These are phyloP conservation scores for Fusarium sterilihyphosum DNA, from an alignment of 2,329 filamentous ascomycete genomes.

Conservation along the genomic window DNA sequence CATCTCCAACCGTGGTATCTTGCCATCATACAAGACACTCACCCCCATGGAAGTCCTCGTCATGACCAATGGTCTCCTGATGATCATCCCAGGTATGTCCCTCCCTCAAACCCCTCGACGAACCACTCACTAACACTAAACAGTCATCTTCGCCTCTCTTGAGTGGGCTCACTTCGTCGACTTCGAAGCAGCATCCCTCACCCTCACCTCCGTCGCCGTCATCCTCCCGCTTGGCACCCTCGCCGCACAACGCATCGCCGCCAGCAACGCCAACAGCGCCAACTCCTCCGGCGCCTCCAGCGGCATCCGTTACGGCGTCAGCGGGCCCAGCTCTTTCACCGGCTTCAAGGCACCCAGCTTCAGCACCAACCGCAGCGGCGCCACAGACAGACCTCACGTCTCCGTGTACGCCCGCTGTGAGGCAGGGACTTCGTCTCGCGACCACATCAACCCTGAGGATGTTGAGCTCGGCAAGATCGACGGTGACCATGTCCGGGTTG, in stretches of 20 bases:
- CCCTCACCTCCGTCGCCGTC: conserved; percentile 60
- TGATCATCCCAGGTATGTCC: conserved; percentile 63
- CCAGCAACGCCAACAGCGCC: conserved; percentile 38
- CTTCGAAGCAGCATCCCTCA: conserved; percentile 62
- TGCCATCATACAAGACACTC: conserved; percentile 54
- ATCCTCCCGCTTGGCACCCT: conserved; percentile 64
- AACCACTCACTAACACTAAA: background rate
- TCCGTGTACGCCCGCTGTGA: conserved; percentile 43
- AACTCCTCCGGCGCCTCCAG: conserved; percentile 31
- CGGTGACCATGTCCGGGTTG: conserved; percentile 42
- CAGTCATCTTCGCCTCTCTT: conserved; percentile 63
- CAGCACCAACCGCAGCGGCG: conserved; percentile 21
- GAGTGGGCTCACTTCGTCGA: conserved; percentile 54
- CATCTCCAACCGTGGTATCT: conserved; percentile 56
- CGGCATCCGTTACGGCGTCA: conserved; percentile 23
- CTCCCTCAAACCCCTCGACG: background rate
- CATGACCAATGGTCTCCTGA: conserved; percentile 65
- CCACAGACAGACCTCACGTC: conserved; percentile 25
- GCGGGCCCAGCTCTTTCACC: conserved; percentile 21
- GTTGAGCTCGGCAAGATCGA: conserved; percentile 48
- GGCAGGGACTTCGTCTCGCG: conserved; percentile 20
- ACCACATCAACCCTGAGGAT: conserved; percentile 42
- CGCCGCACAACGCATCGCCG: conserved; percentile 57
- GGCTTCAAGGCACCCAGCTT: conserved; percentile 41
- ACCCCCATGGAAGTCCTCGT: conserved; percentile 65